Conservation (phyloP, 2,329 filamentous ascomycete genomes). For the Byssothecium circinans region DNA sequence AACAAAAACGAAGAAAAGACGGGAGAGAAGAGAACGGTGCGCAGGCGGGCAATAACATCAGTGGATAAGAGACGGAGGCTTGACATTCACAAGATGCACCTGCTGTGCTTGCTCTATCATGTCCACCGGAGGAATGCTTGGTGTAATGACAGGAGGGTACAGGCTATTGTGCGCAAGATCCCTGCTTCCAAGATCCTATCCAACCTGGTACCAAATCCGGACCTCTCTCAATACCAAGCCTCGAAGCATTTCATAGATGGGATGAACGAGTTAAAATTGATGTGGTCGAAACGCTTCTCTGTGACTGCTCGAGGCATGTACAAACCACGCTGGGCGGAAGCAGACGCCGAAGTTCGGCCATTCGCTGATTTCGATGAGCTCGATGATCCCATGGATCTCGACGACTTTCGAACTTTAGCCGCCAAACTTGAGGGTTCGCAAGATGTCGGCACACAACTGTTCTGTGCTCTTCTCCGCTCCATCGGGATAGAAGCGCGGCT, state of each 20-base stretch:
- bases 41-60: slow-evolving; percentile 57
- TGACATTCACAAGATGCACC: slow-evolving; percentile 81
- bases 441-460: slow-evolving; percentile 86
- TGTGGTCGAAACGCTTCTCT: slow-evolving; percentile 71
- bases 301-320: slow-evolving; percentile 60
- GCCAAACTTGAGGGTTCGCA: slow-evolving; percentile 74
- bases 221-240: slow-evolving; percentile 72
- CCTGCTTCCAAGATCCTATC: slow-evolving; percentile 66
- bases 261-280: slow-evolving; percentile 66
- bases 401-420: slow-evolving; percentile 74
- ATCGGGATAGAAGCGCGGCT: slow-evolving; percentile 79
- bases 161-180: slow-evolving; percentile 57
- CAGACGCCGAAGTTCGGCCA: slow-evolving; percentile 59
- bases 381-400: slow-evolving; percentile 68
- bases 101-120: slow-evolving; percentile 81
- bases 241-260: slow-evolving; percentile 79
- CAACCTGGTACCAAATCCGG: slow-evolving; percentile 68
- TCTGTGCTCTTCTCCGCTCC: slow-evolving; percentile 83
- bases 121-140: slow-evolving; percentile 77
- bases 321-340: slow-evolving; percentile 69
- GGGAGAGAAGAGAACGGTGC: slow-evolving; percentile 26
- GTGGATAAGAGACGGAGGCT: slow-evolving; percentile 65
- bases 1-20: slow-evolving; percentile 35
- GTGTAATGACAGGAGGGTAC: slow-evolving; percentile 77
- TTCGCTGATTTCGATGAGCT: slow-evolving; percentile 57